Evolutionary conservation across 768 basidiomycete genomes (phyloP).

Genomic region (Agaricus subrufescens): DNA sequence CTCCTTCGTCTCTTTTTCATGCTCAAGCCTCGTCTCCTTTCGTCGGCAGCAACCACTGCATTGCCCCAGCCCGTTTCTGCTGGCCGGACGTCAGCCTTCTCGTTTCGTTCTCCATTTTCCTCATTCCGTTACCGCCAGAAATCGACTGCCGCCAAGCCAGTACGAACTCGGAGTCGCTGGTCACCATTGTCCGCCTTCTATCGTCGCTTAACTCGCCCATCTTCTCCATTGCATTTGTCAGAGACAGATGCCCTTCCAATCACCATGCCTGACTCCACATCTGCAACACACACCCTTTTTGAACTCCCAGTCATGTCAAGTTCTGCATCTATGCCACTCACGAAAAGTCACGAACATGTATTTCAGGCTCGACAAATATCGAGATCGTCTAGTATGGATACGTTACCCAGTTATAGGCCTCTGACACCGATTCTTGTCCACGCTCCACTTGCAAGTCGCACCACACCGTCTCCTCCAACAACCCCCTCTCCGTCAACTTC

Average conservation of each 20-base stretch:
- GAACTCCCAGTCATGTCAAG: constrained; percentile 3
- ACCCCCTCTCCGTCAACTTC: constrained; percentile 8
- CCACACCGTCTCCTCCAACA: not conserved
- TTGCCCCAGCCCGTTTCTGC: constrained; percentile 9
- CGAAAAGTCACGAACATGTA: not conserved
- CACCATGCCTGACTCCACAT: constrained; percentile 3
- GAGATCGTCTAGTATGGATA: constrained; percentile 8
- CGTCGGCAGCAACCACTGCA: not conserved
- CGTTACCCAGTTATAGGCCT: constrained; percentile 1
- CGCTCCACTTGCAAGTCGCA: not conserved
- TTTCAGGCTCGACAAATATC: not conserved
- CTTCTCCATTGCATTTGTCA: constrained; percentile 6
- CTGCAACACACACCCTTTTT: not conserved
- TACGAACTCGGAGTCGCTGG: constrained; percentile 7
- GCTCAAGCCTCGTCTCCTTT: not conserved
- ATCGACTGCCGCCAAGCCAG: not conserved
- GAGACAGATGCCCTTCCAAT: constrained; percentile 4
- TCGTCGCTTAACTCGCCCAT: constrained; percentile 7
- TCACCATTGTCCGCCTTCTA: not conserved
- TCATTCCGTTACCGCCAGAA: not conserved
- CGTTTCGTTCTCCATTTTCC: constrained; percentile 4
- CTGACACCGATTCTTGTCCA: constrained; percentile 6
- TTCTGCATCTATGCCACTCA: not conserved
- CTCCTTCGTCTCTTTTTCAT: constrained; percentile 4
- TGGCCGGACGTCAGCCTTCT: constrained; percentile 6